Evolutionary conservation across 106 monocot genomes (phyloP), one percentile per base, ranked within the genome.

Genomic region (Amphibolis antarctica): DNA sequence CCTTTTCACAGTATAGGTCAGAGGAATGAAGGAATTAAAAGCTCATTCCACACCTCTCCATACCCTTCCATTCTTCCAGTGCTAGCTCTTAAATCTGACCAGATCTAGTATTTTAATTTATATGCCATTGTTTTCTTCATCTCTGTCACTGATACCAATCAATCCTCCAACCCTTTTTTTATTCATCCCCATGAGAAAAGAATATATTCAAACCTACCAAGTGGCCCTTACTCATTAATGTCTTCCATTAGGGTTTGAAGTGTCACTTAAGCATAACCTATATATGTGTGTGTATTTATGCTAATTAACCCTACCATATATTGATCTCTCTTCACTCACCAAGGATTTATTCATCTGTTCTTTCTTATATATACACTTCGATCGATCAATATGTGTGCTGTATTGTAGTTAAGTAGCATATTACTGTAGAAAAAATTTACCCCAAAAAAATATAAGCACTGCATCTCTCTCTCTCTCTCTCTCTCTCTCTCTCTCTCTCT

Each of bases 1-100:
- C 26, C 43, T 22, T 19, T 43, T 61, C 55, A 30, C 18, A 23
- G n/a, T n/a, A 42, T 21, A 19, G 12, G 60, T 10, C 36, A 59
- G 57, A 67, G 71, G 79, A 85, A 79, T 79, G 69, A 79, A 46
- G 55, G 74, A 61, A 61, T 60, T 69, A 46, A n/a, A n/a, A 46
- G 27, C 65, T 67, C 58, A 23, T 55, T 46, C 63, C 45, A 64
- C 28, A 14, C 28, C 25, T 53, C 47, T 10, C 46, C 26, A 15
- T 25, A 25, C 14, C 17, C 42, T 61, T 61, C 60, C 58, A 58
- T 61, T 61, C 44, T 43, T 61, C 60, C 15, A 42, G 9, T 21
- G 10, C 22, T 43, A 9, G n/a, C 31, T 36, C 17, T n/a, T n/a
- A n/a, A n/a, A n/a, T n/a, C n/a, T n/a, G n/a, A n/a, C n/a, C n/a